Base-by-base conservation (phyloP, 768 basidiomycete species). In the Myochromella boudieri region DNA sequence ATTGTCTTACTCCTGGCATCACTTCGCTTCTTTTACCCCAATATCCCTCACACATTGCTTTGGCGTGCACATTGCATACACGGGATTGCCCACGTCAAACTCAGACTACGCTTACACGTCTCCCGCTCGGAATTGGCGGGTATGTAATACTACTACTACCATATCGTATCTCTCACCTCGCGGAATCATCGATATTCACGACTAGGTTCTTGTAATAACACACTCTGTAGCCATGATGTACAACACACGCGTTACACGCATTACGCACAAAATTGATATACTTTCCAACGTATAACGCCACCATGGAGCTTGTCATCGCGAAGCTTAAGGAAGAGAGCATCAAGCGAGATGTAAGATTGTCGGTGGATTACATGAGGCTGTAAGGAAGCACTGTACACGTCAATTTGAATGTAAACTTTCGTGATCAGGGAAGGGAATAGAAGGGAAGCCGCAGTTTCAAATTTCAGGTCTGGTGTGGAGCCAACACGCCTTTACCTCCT, bases 141-240 rank as follows among this genome's bases (percentile, higher is more conserved):
- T 51, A 46, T 51, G 50, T 51, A 36, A 28, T 29, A 29, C 27
- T 37, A 22, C 37, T 39, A 42, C 29, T 42, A 51, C 43, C 24
- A 21, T 46, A 46, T 31, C 44, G 48, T 49, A 49, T 49, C 41
- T 26, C 21, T 42, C 20, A 15, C 40, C 31, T 36, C 36, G 22
- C 36, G 41, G 11, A 20, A 45, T 37, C 37, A 43, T 40, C 21
- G 20, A 40, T 27, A 50, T 40, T 45, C 37, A 49, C 43, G 37
- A 44, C 26, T 22, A n/a, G n/a, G n/a, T n/a, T n/a, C n/a, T n/a
- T n/a, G n/a, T 24, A 29, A 5, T 15, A 17, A 14, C 36, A 37
- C 44, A 44, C 29, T 32, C 11, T 27, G 21, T 39, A 36, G 33
- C 22, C 22, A 41, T 45, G 37, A 32, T 39, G 38, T 33, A 34